Evolutionary conservation across 495 filamentous ascomycete species (phyloP).

Genomic region (Penicillium lagena): DNA sequence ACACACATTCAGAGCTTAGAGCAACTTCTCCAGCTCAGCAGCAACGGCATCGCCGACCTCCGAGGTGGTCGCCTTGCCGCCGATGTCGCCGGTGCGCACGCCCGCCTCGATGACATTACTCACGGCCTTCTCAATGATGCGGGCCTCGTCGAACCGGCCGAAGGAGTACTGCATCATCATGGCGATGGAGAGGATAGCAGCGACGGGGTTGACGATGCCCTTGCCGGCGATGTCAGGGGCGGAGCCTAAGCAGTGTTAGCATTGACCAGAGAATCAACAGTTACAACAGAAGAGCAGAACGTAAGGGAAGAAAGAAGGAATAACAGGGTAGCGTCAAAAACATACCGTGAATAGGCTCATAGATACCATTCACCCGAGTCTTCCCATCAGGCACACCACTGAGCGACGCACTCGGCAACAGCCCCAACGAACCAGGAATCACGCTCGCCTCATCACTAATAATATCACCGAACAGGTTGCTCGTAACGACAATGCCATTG

Average conservation of each 20-base stretch:
- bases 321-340: not conserved
- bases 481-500: conserved; percentile 90
- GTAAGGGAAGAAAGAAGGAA: not conserved
- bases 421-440: conserved; percentile 84
- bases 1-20: conserved; percentile 21
- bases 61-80: conserved; percentile 43
- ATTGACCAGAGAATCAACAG: not conserved
- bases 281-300: not conserved
- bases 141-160: conserved; percentile 41
- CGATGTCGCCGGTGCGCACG: conserved; percentile 48
- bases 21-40: conserved; percentile 42
- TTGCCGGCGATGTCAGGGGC: conserved; percentile 66
- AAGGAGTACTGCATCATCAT: conserved; percentile 55
- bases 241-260: conserved; percentile 26
- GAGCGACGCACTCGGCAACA: conserved; percentile 85
- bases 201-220: conserved; percentile 75
- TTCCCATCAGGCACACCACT: conserved; percentile 74
- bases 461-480: conserved; percentile 96
- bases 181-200: conserved; percentile 46
- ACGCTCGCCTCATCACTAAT: conserved; percentile 95
- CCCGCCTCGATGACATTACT: conserved; percentile 46
- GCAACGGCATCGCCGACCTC: conserved; percentile 49
- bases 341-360: conserved; percentile 95
- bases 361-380: conserved; percentile 63
- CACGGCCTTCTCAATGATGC: conserved; percentile 46